Percentiles rank a stretch among this genome's conserved stretches.
These are phyloP conservation scores for Cruciata laevipes DNA, from an alignment of 257 asterid species.

Conservation along the genomic window DNA sequence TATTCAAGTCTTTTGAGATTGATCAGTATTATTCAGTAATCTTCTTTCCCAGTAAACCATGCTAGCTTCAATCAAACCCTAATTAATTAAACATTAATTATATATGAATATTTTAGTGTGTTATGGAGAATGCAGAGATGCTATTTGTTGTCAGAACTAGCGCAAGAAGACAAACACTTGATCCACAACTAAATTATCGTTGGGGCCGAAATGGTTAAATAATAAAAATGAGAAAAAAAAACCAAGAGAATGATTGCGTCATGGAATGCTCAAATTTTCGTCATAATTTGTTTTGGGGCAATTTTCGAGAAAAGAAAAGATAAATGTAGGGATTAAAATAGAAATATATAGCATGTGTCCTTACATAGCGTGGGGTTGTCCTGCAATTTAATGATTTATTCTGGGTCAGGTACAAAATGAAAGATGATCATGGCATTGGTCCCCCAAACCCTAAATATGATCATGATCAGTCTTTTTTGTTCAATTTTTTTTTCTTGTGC, in stretches of 20 bases:
- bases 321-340: constrained; percentile 15
- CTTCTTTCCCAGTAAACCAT: constrained; percentile 6
- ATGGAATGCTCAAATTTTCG: constrained; percentile 53
- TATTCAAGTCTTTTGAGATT: not conserved
- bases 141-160: constrained; percentile 12
- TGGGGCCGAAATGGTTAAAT: not conserved
- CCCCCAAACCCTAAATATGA: constrained; percentile 20
- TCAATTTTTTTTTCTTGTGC: constrained; percentile 39
- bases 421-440: constrained; percentile 15
- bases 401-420: not conserved
- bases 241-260: constrained; percentile 34
- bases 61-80: not conserved
- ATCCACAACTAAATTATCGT: constrained; percentile 1
- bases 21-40: not conserved
- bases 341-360: constrained; percentile 20
- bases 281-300: constrained; percentile 21
- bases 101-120: not conserved
- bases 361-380: constrained; percentile 39
- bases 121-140: constrained; percentile 2
- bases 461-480: constrained; percentile 19
- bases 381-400: constrained; percentile 23
- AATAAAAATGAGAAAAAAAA: not conserved
- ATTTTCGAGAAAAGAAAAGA: not conserved
- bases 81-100: not conserved
- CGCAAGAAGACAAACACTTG: constrained; percentile 8